A percentile compares a stretch with the other conserved stretches of the same genome.
Evolutionary conservation across 2,329 filamentous ascomycete genomes (phyloP).

Genomic region (Aureobasidium sp.): DNA sequence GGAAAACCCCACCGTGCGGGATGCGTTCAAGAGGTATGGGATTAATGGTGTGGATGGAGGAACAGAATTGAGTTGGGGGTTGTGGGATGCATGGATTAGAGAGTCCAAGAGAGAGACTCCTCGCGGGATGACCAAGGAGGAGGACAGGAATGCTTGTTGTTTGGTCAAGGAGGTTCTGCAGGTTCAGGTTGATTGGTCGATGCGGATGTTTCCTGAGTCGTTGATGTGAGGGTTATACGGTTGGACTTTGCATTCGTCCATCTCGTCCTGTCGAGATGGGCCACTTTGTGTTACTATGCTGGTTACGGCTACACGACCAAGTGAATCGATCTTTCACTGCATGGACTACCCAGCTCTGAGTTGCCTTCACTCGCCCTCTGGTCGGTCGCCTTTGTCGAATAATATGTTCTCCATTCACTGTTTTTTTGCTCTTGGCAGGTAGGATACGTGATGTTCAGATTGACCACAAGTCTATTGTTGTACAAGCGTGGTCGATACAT

Average conservation of each 20-base stretch:
- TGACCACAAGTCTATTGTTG: background rate
- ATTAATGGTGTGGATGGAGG: background rate
- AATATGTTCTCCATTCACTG: too few species aligned
- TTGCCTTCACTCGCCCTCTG: too few species aligned
- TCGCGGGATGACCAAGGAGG: background rate
- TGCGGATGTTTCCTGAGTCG: background rate
- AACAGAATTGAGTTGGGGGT: background rate
- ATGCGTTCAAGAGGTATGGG: background rate
- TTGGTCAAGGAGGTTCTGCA: background rate
- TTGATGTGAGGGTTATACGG: background rate
- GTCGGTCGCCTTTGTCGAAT: too few species aligned
- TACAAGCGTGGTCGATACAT: background rate
- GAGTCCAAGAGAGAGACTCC: background rate
- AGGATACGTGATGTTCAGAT: background rate
- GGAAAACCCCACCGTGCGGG: background rate
- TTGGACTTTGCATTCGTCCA: background rate
- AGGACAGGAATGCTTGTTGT: background rate
- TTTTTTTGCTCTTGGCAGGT: too few species aligned
- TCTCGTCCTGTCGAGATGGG: too few species aligned
- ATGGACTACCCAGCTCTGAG: too few species aligned
- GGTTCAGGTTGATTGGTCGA: constrained; percentile 6
- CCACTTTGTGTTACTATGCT: too few species aligned
- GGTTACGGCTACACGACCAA: too few species aligned
- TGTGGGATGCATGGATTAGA: background rate
- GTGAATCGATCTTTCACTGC: too few species aligned